phyloP scores from a whole-genome alignment of 306 rosid genomes.

The Vigna mungo region DNA sequence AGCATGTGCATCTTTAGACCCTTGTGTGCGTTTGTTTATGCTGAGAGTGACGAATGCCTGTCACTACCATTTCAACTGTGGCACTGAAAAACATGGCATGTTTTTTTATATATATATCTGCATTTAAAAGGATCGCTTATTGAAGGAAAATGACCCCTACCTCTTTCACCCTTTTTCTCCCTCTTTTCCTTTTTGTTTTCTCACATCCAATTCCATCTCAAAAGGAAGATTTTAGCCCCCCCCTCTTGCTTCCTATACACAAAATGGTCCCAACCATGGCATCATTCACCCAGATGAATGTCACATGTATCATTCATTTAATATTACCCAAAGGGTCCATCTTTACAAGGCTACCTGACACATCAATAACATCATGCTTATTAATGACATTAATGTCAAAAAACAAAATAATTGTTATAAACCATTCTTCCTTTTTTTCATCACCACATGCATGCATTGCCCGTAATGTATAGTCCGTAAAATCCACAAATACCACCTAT shows the following conservation, averaged over 20 bases:
- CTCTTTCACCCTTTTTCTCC: slow-evolving; percentile 41
- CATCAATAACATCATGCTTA: slow-evolving; percentile 29
- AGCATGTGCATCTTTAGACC: slow-evolving; percentile 46
- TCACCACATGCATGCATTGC: slow-evolving; percentile 52
- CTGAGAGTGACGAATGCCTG: slow-evolving; percentile 81
- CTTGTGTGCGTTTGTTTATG: slow-evolving; percentile 51
- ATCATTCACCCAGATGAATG: slow-evolving; percentile 48
- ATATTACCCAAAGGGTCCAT: slow-evolving; percentile 42
- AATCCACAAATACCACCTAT: slow-evolving; percentile 5
- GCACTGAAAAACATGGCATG: slow-evolving; percentile 95
- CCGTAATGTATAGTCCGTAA: slow-evolving; percentile 30
- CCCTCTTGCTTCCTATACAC: background rate
- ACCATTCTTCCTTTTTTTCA: slow-evolving; percentile 27
- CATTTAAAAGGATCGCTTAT: slow-evolving; percentile 61
- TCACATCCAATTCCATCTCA: slow-evolving; percentile 20
- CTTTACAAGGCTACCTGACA: slow-evolving; percentile 7
- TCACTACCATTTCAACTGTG: slow-evolving; percentile 67
- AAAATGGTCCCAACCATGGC: slow-evolving; percentile 50
- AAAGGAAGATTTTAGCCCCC: slow-evolving; percentile 10
- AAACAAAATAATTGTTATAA: background rate
- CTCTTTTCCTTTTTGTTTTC: slow-evolving; percentile 28
- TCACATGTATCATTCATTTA: slow-evolving; percentile 51
- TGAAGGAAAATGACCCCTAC: slow-evolving; percentile 72
- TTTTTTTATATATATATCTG: slow-evolving; percentile 19
- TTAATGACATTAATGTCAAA: slow-evolving; percentile 37